Conservation (phyloP, 2,329 filamentous ascomycete species). For the Aspergillus aculeatinus region DNA sequence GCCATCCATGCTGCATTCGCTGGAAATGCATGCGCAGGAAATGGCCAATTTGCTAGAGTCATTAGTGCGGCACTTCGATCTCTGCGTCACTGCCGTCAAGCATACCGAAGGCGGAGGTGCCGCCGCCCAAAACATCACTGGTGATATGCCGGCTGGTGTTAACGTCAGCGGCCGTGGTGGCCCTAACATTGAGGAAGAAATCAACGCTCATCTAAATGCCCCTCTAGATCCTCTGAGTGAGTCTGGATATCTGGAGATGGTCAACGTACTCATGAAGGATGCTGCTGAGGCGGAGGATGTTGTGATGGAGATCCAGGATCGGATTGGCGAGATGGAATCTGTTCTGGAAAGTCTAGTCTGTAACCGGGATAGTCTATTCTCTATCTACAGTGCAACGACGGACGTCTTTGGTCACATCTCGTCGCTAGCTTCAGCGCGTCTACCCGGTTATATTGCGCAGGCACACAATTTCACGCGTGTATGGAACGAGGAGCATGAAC, state of each 20-base stretch:
- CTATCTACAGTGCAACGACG: constrained; percentile 58
- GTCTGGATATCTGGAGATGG: constrained; percentile 77
- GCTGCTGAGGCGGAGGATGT: constrained; percentile 63
- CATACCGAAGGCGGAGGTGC: constrained; percentile 81
- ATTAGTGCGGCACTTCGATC: constrained; percentile 83
- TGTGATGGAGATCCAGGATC: constrained; percentile 68
- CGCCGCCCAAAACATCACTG: constrained; percentile 64
- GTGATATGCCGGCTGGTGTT: constrained; percentile 58
- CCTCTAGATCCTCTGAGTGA: constrained; percentile 70
- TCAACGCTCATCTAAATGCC: constrained; percentile 37
- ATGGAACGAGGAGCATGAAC: constrained; percentile 74
- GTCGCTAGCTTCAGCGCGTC: constrained; percentile 60
- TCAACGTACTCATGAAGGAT: constrained; percentile 66
- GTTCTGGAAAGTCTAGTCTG: constrained; percentile 64
- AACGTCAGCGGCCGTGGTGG: constrained; percentile 37
- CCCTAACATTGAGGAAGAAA: constrained; percentile 33
- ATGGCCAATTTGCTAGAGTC: constrained; percentile 81
- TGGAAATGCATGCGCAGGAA: constrained; percentile 73
- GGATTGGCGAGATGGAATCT: constrained; percentile 72
- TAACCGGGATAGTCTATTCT: constrained; percentile 59
- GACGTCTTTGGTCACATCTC: constrained; percentile 67
- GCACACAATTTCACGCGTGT: constrained; percentile 48
- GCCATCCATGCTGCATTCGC: constrained; percentile 56
- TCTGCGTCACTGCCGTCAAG: constrained; percentile 86
- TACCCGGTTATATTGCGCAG: constrained; percentile 55